Evolutionary conservation across 2,329 filamentous ascomycete species (phyloP).

Genomic region (Capronia epimyces): DNA sequence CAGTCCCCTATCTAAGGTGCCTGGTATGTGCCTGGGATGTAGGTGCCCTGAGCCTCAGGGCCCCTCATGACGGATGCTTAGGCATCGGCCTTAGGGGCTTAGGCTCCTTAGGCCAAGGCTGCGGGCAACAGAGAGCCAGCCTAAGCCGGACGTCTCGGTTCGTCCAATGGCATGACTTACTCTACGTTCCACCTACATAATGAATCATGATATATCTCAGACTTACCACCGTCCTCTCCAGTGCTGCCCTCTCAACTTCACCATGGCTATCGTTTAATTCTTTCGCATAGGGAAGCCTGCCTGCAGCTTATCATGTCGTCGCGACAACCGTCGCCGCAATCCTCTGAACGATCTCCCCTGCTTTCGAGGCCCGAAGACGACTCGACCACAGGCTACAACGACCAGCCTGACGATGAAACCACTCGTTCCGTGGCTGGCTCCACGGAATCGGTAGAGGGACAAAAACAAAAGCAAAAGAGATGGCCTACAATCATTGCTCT

Average conservation of each 20-base stretch:
- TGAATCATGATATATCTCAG: background rate
- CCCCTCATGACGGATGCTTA: too few relatives aligned
- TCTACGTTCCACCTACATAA: slow-evolving; percentile 5
- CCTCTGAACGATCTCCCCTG: slow-evolving; percentile 42
- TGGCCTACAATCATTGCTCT: slow-evolving; percentile 80
- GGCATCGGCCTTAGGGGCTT: background rate
- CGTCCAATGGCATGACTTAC: background rate
- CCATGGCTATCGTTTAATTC: background rate
- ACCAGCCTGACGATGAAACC: slow-evolving; percentile 22
- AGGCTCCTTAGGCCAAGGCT: too few relatives aligned
- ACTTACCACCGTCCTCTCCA: slow-evolving; percentile 5
- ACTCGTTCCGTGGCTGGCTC: slow-evolving; percentile 25
- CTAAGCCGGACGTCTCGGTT: too few relatives aligned
- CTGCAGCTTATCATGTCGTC: slow-evolving; percentile 23
- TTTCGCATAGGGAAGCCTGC: background rate
- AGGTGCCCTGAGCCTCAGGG: background rate
- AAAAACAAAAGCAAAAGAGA: slow-evolving; percentile 44
- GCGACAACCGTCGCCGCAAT: slow-evolving; percentile 32
- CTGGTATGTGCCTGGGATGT: too few relatives aligned
- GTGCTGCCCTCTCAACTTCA: background rate
- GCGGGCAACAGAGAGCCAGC: too few relatives aligned
- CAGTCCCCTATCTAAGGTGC: background rate
- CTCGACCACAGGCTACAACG: slow-evolving; percentile 29
- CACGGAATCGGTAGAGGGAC: slow-evolving; percentile 22
- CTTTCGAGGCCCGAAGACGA: slow-evolving; percentile 36